Evolutionary conservation across 1,139 yeast genomes (phyloP).

Genomic region (Zygoascus hellenicus): DNA sequence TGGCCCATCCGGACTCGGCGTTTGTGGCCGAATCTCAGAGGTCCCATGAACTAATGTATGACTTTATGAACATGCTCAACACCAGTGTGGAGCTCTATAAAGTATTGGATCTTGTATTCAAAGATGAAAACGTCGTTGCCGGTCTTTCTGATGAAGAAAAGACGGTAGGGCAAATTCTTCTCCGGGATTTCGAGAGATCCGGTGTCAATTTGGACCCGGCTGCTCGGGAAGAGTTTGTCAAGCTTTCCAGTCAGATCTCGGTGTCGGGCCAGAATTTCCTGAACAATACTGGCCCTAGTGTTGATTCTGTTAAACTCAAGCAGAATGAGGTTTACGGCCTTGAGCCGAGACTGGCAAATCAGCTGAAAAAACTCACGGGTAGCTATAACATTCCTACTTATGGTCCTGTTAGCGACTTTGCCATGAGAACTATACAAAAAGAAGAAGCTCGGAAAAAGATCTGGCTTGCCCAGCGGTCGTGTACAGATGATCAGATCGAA

Average conservation of each 20-base stretch:
- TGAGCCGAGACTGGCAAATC: slow-evolving; percentile 32
- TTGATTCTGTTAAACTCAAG: slow-evolving; percentile 31
- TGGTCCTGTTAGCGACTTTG: slow-evolving; percentile 61
- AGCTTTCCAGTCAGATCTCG: slow-evolving; percentile 75
- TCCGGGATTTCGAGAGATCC: slow-evolving; percentile 83
- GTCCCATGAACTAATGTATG: slow-evolving; percentile 85
- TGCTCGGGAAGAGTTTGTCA: slow-evolving; percentile 65
- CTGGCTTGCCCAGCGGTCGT: slow-evolving; percentile 67
- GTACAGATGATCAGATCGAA: slow-evolving; percentile 51
- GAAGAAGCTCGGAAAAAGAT: slow-evolving; percentile 57
- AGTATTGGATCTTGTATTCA: slow-evolving; percentile 52
- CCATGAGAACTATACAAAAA: slow-evolving; percentile 55
- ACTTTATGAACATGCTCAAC: slow-evolving; percentile 87
- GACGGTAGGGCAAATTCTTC: slow-evolving; percentile 72
- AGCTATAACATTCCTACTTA: slow-evolving; percentile 53
- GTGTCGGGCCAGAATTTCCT: slow-evolving; percentile 77
- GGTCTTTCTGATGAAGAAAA: slow-evolving; percentile 63
- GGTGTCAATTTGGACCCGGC: slow-evolving; percentile 75
- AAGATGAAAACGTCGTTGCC: slow-evolving; percentile 37
- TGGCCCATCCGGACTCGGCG: slow-evolving; percentile 69
- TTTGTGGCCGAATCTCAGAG: slow-evolving; percentile 80
- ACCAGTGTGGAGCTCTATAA: slow-evolving; percentile 72
- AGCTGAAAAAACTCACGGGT: slow-evolving; percentile 17
- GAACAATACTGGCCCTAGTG: slow-evolving; percentile 42
- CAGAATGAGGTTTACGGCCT: slow-evolving; percentile 35